Evolutionary conservation across 768 basidiomycete genomes (phyloP), one percentile per base, ranked within the genome.

Genomic region (Serpula lacrymans): DNA sequence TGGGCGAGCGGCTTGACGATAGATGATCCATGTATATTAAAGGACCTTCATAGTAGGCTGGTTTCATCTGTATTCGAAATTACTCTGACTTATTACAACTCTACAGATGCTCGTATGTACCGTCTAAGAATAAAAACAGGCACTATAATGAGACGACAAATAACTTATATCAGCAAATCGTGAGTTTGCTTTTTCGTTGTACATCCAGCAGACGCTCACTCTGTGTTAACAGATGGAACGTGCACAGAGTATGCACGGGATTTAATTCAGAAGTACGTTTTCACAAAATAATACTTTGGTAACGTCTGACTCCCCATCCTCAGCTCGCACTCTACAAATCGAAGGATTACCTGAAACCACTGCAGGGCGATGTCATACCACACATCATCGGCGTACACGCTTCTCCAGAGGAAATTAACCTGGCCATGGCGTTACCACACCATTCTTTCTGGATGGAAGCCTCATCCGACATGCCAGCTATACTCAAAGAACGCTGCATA

Each of bases 391-490:
- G 71, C 28, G 65, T 75, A 16, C 71, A 71, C 53, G 45, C 65
- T 16, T 55, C 60, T 45, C 51, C 66, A 20, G 62, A 61, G 36
- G 51, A 59, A 8, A 59, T 75, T 33, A 67, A 67, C 49, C 33
- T 65, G 21, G 64, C 71, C 10, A 74, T 78, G 68, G 77, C 75
- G 48, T 60, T 72, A 12, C 82, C 82, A 1, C 77, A 82, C 48
- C 62, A 59, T 12, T 66, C 68, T 6, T 78, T 81, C 55, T 82
- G 82, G 80, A 69, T 79, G 45, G 73, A 81, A 47, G 76, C 82
- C 11, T 75, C 71, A 4, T 55, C 71, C 3, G 69, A 65, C 30
- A 82, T 84, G 79, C 78, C 80, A 3, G 49, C 57, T 6, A 55
- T 67, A 9, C 57, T 81, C 39, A 83, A 83, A 57, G 64, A 72